Base-by-base conservation (phyloP, 768 basidiomycete species). In the Rhodotorula sphaerocarpa region DNA sequence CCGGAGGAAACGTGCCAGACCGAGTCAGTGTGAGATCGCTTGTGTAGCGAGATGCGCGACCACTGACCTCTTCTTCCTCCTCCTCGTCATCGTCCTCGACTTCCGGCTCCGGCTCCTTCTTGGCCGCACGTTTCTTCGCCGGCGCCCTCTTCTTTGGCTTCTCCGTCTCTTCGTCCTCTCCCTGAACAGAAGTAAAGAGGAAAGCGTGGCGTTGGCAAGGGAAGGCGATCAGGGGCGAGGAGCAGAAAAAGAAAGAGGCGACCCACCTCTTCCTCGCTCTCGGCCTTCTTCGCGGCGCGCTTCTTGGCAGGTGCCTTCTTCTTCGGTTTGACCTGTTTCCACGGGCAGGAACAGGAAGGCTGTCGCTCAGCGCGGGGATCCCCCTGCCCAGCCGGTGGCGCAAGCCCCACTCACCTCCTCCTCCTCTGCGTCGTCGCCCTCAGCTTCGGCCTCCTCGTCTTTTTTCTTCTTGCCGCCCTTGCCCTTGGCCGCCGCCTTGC, bases 401-500 rank as follows among this genome's bases (percentile, higher is more conserved):
- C 23, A 16, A 7, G 21, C n/a, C n/a, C n/a, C n/a, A n/a, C n/a
- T n/a, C n/a, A n/a, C n/a, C n/a, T n/a, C n/a, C 15, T 44, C 53
- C 36, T 57, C 60, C 16, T 52, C 55, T 25, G 45, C 60, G 12
- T 50, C 63, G 23, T 46, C 55, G 18, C 41, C 56, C 21, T 59
- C 63, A 7, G 48, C 63, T 23, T 42, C 51, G n/a, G 36, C 56
- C 20, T 59, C 63, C 50, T 56, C 50, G 27, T 41, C 27, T n/a
- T 43, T 46, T 31, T 39, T 12, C 46, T 59, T 59, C 56, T 63
- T 64, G 16, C 25, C 34, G 4, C 50, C 27, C 2, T 50, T 50
- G 50, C 57, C 33, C 57, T 58, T 64, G 51, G 43, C 55, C 63
- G 59, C 59, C 18, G 63, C 42, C 50, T 63, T 63, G 7, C 27